phyloP scores from a whole-genome alignment of 164 flowering plant species.

The Liriodendron chinense region DNA sequence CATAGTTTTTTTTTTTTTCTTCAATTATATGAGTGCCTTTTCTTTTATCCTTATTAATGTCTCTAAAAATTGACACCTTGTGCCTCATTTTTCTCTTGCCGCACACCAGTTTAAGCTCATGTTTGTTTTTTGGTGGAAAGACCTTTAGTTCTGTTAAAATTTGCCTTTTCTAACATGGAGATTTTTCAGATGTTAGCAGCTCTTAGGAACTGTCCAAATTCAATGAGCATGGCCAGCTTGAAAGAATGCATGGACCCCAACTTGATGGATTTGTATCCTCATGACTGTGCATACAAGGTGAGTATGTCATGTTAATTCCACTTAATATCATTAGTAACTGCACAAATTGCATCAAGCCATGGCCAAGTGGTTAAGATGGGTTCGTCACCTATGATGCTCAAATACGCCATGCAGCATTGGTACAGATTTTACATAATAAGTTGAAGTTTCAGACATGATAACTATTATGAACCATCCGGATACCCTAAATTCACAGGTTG shows the following conservation, averaged over 20 bases:
- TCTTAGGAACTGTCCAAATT: slow-evolving; percentile 64
- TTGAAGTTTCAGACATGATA: too few relatives aligned
- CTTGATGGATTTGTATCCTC: slow-evolving; percentile 85
- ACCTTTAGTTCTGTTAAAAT: not conserved
- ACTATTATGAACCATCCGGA: too few relatives aligned
- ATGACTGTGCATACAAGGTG: slow-evolving; percentile 92
- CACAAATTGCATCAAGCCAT: not conserved
- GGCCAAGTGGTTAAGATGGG: too few relatives aligned
- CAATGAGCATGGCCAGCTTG: slow-evolving; percentile 72
- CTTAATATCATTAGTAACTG: not conserved
- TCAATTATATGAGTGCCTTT: not conserved
- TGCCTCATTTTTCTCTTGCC: not conserved
- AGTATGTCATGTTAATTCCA: slow-evolving; percentile 4
- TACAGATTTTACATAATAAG: too few relatives aligned
- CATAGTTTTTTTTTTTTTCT: not conserved
- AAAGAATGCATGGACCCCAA: slow-evolving; percentile 78
- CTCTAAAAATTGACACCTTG: not conserved
- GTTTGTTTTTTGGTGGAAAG: not conserved
- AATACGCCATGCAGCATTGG: too few relatives aligned
- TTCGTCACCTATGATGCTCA: too few relatives aligned
- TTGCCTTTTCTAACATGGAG: slow-evolving; percentile 5
- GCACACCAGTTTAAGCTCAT: not conserved
- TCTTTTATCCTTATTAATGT: not conserved
- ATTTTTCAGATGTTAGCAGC: slow-evolving; percentile 80
- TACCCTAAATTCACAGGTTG: too few relatives aligned